Conservation (phyloP, 2,329 filamentous ascomycete species). For the Colletotrichum sp. region DNA sequence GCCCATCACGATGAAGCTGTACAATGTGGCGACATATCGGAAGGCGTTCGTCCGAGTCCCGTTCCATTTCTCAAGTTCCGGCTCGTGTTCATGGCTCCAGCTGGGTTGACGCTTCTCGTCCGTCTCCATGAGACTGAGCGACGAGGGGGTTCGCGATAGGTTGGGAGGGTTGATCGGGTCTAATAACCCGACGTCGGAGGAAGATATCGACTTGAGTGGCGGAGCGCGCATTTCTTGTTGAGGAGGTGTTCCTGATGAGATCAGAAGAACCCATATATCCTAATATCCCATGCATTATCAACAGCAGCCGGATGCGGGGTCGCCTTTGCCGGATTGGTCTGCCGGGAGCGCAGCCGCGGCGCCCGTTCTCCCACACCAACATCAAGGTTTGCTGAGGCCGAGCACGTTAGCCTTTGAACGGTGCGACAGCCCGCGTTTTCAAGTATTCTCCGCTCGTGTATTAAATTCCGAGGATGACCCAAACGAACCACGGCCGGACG, state of each 20-base stretch:
- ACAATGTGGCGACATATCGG: constrained; percentile 63
- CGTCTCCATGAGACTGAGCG: background rate
- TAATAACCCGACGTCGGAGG: background rate
- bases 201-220: background rate
- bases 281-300: background rate
- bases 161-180: background rate
- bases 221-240: background rate
- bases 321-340: background rate
- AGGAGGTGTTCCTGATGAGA: background rate
- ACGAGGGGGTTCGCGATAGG: background rate
- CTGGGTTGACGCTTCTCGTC: background rate
- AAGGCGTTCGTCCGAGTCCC: constrained; percentile 61
- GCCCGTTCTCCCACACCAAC: background rate
- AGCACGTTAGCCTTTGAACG: background rate
- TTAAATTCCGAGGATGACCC: background rate
- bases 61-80: constrained; percentile 64
- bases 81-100: background rate
- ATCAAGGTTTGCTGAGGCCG: background rate
- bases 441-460: background rate
- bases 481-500: background rate
- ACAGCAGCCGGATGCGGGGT: background rate
- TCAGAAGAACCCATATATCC: background rate
- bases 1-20: constrained; percentile 69
- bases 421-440: background rate
- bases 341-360: background rate